Evolutionary conservation across 306 rosid genomes (phyloP).

Genomic region (Nissolia schottii): DNA sequence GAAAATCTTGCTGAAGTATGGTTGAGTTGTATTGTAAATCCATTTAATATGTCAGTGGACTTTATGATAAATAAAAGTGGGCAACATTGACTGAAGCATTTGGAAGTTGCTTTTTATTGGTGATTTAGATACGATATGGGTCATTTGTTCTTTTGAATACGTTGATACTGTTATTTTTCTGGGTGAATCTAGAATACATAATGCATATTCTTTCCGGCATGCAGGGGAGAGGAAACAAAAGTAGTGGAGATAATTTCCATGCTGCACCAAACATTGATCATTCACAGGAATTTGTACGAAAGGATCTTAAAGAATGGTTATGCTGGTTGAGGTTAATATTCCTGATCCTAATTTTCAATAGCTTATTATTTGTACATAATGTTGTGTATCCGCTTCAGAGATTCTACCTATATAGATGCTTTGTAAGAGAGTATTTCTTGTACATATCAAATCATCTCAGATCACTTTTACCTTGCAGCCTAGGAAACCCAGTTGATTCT

Average conservation of each 20-base stretch:
- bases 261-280: slow-evolving; percentile 99
- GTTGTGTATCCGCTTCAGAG: background rate
- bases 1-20: background rate
- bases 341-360: slow-evolving; percentile 10
- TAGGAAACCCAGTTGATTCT: too few species aligned
- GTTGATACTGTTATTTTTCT: background rate
- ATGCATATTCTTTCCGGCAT: slow-evolving; percentile 10
- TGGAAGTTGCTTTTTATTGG: background rate
- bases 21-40: background rate
- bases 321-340: slow-evolving; percentile 72
- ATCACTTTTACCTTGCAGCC: too few species aligned
- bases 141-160: background rate
- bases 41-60: background rate
- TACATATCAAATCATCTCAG: too few species aligned
- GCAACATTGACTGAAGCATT: background rate
- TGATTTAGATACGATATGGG: background rate
- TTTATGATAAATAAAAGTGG: background rate
- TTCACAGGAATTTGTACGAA: slow-evolving; percentile 98
- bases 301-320: slow-evolving; percentile 90
- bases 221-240: slow-evolving; percentile 95
- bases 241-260: slow-evolving; percentile 93
- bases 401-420: too few species aligned
- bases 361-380: background rate
- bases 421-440: too few species aligned
- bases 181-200: slow-evolving; percentile 8